phyloP scores from a whole-genome alignment of 345 rosid genomes.

The Theobroma cacao region DNA sequence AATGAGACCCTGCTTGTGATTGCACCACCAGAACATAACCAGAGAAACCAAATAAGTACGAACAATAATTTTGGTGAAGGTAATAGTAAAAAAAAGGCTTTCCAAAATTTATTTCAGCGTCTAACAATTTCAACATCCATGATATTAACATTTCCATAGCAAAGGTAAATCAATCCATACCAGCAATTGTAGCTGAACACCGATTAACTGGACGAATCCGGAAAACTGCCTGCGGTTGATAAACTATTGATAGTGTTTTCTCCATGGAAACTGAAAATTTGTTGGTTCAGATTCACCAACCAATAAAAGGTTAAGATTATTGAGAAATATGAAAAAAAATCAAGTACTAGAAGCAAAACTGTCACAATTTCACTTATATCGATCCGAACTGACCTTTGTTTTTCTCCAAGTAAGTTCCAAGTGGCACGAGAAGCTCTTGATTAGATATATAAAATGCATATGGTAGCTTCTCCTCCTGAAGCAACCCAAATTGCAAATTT shows the following conservation, averaged over 20 bases:
- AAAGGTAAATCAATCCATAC: slow-evolving; percentile 29
- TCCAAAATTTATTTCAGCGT: neutral
- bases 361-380: neutral
- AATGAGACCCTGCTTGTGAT: neutral
- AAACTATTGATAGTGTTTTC: slow-evolving; percentile 83
- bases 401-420: slow-evolving; percentile 79
- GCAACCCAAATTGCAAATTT: slow-evolving; percentile 16
- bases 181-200: slow-evolving; percentile 87
- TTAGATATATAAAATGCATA: slow-evolving; percentile 80
- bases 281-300: neutral
- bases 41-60: neutral
- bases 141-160: neutral
- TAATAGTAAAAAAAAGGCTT: neutral
- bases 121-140: neutral
- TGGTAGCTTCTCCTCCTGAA: slow-evolving; percentile 87
- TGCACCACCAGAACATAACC: neutral
- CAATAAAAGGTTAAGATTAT: neutral
- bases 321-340: neutral
- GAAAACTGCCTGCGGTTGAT: slow-evolving; percentile 95
- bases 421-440: slow-evolving; percentile 80
- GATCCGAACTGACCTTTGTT: slow-evolving; percentile 51
- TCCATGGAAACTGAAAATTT: slow-evolving; percentile 80
- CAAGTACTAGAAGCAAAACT: neutral
- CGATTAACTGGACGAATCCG: slow-evolving; percentile 86
- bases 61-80: neutral